These are phyloP conservation scores for Apiospora arundinis DNA, from an alignment of 2,329 filamentous ascomycete species.

Conservation along the genomic window DNA sequence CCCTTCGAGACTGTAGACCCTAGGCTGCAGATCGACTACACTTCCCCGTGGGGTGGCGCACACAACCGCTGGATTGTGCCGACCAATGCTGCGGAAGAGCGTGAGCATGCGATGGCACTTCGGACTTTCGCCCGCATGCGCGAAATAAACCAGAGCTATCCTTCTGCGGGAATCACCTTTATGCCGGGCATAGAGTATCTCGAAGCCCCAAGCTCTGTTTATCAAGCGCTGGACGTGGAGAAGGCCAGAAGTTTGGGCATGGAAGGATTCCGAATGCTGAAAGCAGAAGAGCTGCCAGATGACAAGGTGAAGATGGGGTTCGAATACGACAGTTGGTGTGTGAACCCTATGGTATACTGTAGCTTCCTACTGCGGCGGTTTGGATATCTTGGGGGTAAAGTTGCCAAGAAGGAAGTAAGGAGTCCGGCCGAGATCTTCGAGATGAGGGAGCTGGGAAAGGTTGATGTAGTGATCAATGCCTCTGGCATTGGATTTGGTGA, in stretches of 20 bases:
- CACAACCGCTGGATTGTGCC: slow-evolving; percentile 60
- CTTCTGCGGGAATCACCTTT: slow-evolving; percentile 55
- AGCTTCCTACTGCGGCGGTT: slow-evolving; percentile 52
- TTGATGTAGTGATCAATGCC: slow-evolving; percentile 50
- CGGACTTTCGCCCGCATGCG: slow-evolving; percentile 52
- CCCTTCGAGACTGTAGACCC: slow-evolving; percentile 53
- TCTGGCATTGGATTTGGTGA: slow-evolving; percentile 53
- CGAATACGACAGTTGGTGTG: slow-evolving; percentile 60
- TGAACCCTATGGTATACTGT: slow-evolving; percentile 62
- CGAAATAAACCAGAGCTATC: slow-evolving; percentile 35
- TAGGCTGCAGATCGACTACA: slow-evolving; percentile 53
- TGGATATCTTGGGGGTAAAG: slow-evolving; percentile 43
- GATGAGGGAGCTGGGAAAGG: slow-evolving; percentile 35
- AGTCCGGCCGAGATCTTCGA: slow-evolving; percentile 47
- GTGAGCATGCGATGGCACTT: slow-evolving; percentile 52
- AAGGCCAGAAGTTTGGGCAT: slow-evolving; percentile 42
- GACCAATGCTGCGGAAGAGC: slow-evolving; percentile 38
- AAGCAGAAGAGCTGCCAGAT: slow-evolving; percentile 46
- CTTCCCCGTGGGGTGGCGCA: slow-evolving; percentile 64
- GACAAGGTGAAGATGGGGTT: slow-evolving; percentile 52
- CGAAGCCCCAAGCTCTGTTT: slow-evolving; percentile 50
- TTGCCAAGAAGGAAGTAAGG: slow-evolving; percentile 44
- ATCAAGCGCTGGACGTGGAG: slow-evolving; percentile 43
- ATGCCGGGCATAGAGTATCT: slow-evolving; percentile 59
- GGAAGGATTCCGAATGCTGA: slow-evolving; percentile 47